Evolutionary conservation across 176 grass and related monocot species (phyloP).

Genomic region (Chloris gayana): DNA sequence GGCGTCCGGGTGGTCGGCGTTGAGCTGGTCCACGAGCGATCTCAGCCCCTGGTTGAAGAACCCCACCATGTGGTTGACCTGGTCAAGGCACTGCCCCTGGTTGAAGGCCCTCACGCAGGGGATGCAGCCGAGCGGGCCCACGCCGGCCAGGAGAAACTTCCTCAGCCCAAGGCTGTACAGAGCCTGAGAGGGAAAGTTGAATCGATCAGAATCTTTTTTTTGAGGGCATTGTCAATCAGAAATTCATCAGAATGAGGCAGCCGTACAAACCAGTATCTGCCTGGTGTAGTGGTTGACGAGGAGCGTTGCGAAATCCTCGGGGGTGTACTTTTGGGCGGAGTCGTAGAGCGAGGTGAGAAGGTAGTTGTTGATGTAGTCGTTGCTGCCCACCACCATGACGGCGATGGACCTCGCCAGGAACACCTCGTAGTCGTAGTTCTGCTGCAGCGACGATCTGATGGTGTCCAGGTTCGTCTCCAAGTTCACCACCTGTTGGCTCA

Average conservation of each 20-base stretch:
- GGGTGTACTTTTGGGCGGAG: too few relatives aligned
- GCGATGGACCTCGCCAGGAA: constrained; percentile 45
- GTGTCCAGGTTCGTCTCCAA: constrained; percentile 41
- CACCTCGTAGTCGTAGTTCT: background rate
- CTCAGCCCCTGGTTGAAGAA: constrained; percentile 56
- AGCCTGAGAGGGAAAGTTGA: too few relatives aligned
- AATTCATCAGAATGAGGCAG: too few relatives aligned
- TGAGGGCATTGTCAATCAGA: too few relatives aligned
- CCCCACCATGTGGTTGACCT: constrained; percentile 49
- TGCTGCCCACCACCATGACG: too few relatives aligned
- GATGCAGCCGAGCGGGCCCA: constrained; percentile 59
- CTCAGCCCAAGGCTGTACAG: constrained; percentile 43
- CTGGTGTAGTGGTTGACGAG: too few relatives aligned
- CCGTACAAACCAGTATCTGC: too few relatives aligned
- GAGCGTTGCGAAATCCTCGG: too few relatives aligned
- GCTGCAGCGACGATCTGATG: constrained; percentile 10
- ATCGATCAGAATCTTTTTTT: too few relatives aligned
- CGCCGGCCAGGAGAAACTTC: constrained; percentile 52
- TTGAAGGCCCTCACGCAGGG: constrained; percentile 36
- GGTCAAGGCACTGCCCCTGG: constrained; percentile 39
- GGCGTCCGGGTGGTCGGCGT: constrained; percentile 44
- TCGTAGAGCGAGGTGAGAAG: too few relatives aligned
- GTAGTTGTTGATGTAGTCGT: too few relatives aligned
- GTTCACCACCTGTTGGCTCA: constrained; percentile 55
- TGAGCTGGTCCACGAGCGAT: constrained; percentile 58